Percentiles rank a stretch among this genome's conserved stretches.
These are phyloP conservation scores for Trypanosoma rangeli DNA, from an alignment of 208 protist genomes.

Conservation along the genomic window DNA sequence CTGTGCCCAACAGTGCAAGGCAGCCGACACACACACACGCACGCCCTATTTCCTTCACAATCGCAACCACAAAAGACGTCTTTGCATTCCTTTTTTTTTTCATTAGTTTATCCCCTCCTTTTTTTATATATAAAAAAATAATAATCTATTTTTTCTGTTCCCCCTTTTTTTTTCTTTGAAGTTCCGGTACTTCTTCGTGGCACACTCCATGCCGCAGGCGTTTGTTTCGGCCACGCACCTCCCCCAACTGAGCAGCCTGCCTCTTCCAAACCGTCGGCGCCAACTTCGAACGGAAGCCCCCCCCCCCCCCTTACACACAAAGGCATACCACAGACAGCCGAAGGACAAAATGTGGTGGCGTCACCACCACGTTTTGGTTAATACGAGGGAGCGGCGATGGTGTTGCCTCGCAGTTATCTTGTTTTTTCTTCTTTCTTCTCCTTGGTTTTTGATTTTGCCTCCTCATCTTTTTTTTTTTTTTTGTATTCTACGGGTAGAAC, in stretches of 20 bases:
- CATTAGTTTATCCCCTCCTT: constrained; percentile 6
- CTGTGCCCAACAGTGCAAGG: too few species aligned
- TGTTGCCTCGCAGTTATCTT: not conserved
- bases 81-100: not conserved
- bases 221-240: not conserved
- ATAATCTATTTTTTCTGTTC: not conserved
- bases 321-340: not conserved
- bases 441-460: constrained; percentile 1
- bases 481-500: constrained; percentile 20
- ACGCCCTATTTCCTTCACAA: too few species aligned
- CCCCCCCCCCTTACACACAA: not conserved
- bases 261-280: not conserved
- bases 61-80: not conserved
- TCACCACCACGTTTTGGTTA: not conserved
- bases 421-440: constrained; percentile 13
- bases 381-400: not conserved
- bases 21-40: not conserved
- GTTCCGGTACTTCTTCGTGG: not conserved
- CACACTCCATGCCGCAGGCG: not conserved
- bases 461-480: constrained; percentile 4
- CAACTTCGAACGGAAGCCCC: not conserved
- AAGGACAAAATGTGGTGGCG: not conserved
- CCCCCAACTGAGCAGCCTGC: not conserved
- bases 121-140: constrained; percentile 15
- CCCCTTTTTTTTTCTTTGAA: not conserved